Percentiles rank a stretch among this genome's conserved stretches.
Evolutionary conservation across 441 rosid genomes (phyloP).

Genomic region (Capsella rubella): DNA sequence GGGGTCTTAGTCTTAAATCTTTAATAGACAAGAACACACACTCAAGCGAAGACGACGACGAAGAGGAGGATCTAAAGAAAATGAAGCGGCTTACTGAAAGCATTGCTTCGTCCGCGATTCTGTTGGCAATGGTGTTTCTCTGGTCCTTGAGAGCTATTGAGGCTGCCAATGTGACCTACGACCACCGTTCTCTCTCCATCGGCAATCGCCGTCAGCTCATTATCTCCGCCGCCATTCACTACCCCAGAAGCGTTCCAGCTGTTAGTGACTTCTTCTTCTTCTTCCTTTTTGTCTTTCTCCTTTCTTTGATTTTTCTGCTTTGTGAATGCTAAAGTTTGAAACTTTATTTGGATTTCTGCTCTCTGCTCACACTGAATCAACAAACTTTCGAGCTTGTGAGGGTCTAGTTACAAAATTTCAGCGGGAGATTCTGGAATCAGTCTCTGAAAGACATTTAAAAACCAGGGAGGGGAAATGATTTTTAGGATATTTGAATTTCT

Average conservation of each 20-base stretch:
- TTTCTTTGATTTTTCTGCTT: conserved; percentile 13
- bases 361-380: conserved; percentile 2
- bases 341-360: conserved; percentile 1
- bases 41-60: background rate
- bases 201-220: conserved; percentile 82
- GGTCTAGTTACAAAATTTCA: conserved; percentile 5
- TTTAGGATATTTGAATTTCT: background rate
- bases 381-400: conserved; percentile 28
- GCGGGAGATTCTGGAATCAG: background rate
- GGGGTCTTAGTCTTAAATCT: conserved; percentile 9
- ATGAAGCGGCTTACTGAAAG: conserved; percentile 34
- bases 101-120: conserved; percentile 27
- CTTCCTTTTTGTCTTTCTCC: background rate
- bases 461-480: background rate
- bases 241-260: conserved; percentile 96
- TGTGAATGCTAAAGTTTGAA: conserved; percentile 24
- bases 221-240: conserved; percentile 94
- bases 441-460: background rate
- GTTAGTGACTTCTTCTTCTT: conserved; percentile 48
- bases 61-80: conserved; percentile 4
- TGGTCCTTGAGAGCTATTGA: conserved; percentile 34
- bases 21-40: conserved; percentile 1
- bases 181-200: conserved; percentile 78
- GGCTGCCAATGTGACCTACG: conserved; percentile 72
- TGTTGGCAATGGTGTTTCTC: conserved; percentile 25